Conservation (phyloP, 176 grass and related monocot genomes). For the Zea luxurians region DNA sequence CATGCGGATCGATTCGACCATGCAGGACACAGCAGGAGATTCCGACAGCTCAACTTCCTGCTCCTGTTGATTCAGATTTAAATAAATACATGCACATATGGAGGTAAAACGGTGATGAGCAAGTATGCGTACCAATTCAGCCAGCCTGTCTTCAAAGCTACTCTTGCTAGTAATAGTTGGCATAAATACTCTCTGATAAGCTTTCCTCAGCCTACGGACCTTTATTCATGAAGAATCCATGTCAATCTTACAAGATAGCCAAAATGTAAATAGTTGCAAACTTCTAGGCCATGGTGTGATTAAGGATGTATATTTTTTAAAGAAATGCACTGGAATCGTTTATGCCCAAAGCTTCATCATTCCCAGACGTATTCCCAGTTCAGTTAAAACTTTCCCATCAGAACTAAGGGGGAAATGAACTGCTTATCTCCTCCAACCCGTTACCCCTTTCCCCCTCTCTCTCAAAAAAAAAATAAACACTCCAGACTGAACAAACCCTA, state of each 20-base stretch:
- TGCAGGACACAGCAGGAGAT: slow-evolving; percentile 49
- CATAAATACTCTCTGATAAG: slow-evolving; percentile 90
- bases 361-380: neutral
- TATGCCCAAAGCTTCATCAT: neutral
- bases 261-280: slow-evolving; percentile 16
- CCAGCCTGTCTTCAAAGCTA: slow-evolving; percentile 66
- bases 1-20: slow-evolving; percentile 78
- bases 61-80: slow-evolving; percentile 45
- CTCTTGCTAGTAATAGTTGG: slow-evolving; percentile 38
- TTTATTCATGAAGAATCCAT: slow-evolving; percentile 31
- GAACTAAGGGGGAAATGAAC: neutral
- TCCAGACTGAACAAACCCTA: neutral
- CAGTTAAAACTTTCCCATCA: neutral
- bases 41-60: slow-evolving; percentile 42
- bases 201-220: slow-evolving; percentile 70
- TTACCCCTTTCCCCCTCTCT: neutral
- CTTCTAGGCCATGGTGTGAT: slow-evolving; percentile 6
- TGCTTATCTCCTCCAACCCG: neutral
- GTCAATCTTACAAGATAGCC: neutral
- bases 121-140: slow-evolving; percentile 59
- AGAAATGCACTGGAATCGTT: neutral
- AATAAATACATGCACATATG: slow-evolving; percentile 27
- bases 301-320: neutral
- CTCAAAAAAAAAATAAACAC: neutral
- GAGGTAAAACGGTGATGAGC: slow-evolving; percentile 8